Evolutionary conservation across 2,329 filamentous ascomycete species (phyloP).

Genomic region (Colletotrichum shisoi): DNA sequence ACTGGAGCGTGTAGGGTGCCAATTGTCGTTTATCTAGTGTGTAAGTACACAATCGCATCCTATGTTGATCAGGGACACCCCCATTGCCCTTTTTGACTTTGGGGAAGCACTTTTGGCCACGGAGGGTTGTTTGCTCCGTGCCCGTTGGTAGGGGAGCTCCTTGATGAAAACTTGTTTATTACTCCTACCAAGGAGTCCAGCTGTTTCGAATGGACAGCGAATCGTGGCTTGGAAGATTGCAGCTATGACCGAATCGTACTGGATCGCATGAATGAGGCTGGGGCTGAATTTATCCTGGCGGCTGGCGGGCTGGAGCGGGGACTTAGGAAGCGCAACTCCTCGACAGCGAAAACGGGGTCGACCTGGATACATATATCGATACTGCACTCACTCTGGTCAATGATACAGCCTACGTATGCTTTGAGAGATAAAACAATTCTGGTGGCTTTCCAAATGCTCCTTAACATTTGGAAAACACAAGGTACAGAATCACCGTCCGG

Average conservation of each 20-base stretch:
- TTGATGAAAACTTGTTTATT: constrained; percentile 13
- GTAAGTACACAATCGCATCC: not conserved
- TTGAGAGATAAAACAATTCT: not conserved
- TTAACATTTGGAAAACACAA: not conserved
- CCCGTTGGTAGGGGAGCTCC: constrained; percentile 13
- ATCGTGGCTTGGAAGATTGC: constrained; percentile 6
- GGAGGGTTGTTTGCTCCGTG: not conserved
- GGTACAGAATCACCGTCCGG: not conserved
- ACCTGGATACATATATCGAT: not conserved
- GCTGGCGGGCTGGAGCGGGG: not conserved
- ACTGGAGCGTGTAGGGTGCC: not conserved
- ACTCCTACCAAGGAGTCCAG: constrained; percentile 4
- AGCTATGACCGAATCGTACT: not conserved
- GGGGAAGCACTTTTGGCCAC: not conserved
- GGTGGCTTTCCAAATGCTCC: not conserved
- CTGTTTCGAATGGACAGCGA: constrained; percentile 14
- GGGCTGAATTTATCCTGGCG: not conserved
- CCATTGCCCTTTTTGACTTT: not conserved
- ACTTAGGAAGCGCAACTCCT: too few species aligned
- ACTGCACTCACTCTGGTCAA: not conserved
- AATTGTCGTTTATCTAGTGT: not conserved
- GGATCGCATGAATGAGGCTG: constrained; percentile 21
- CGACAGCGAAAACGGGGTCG: too few species aligned
- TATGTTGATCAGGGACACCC: not conserved
- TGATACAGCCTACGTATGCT: too few species aligned